These are phyloP conservation scores for Agaricus subrufescens DNA, from an alignment of 768 basidiomycete species.

Conservation along the genomic window DNA sequence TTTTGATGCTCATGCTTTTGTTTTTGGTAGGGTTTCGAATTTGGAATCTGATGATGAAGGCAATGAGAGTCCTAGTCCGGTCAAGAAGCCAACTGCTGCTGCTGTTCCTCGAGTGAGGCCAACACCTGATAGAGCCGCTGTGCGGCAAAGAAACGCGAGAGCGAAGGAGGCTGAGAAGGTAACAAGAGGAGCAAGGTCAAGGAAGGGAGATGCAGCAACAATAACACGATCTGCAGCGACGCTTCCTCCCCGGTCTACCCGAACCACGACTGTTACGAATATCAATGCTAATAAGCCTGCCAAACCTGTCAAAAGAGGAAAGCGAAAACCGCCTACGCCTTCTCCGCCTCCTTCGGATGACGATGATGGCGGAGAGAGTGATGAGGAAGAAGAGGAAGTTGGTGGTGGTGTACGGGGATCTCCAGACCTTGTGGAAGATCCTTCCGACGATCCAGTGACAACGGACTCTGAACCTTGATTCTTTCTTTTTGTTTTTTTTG, in stretches of 20 bases:
- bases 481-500: neutral
- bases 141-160: neutral
- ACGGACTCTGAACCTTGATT: conserved; percentile 1
- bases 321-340: conserved; percentile 4
- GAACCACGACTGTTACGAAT: neutral
- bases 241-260: neutral
- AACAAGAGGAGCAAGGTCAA: neutral
- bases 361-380: neutral
- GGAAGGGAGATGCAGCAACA: neutral
- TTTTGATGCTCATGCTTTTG: neutral
- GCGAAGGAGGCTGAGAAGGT: neutral
- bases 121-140: neutral
- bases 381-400: neutral
- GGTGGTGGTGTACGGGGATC: neutral
- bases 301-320: conserved; percentile 2
- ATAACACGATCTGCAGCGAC: neutral
- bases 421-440: neutral
- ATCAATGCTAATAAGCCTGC: neutral
- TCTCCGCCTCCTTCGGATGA: conserved; percentile 5
- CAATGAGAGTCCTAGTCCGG: conserved; percentile 4
- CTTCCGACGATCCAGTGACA: conserved; percentile 3
- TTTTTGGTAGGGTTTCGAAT: neutral
- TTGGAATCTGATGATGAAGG: conserved; percentile 10
- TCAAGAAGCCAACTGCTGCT: neutral
- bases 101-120: neutral